Conservation (phyloP, 2,329 filamentous ascomycete genomes). For the Colletotrichum camelliae region DNA sequence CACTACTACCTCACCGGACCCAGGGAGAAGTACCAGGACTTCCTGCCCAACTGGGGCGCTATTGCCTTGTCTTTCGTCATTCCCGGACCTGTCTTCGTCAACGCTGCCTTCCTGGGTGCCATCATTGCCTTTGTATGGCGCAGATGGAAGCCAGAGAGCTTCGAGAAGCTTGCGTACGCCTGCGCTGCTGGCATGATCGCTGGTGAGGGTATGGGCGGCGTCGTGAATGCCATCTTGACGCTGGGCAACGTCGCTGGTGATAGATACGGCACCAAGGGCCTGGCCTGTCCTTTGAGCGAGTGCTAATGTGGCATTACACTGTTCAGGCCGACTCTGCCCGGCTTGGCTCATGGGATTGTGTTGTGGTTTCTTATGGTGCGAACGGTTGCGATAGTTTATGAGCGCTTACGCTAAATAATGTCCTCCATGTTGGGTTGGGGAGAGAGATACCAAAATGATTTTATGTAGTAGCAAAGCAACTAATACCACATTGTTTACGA, state of each 20-base stretch:
- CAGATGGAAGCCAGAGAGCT: constrained; percentile 55
- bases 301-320: constrained; percentile 25
- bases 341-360: background rate
- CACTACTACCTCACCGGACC: constrained; percentile 59
- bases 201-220: constrained; percentile 67
- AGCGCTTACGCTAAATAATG: background rate
- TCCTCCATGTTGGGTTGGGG: background rate
- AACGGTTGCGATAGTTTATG: background rate
- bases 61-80: constrained; percentile 65
- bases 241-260: constrained; percentile 37
- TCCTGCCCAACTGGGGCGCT: constrained; percentile 68
- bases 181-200: constrained; percentile 66
- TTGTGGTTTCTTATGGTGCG: accelerated
- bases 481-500: background rate
- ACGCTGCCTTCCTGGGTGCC: constrained; percentile 63
- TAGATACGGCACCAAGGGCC: constrained; percentile 31
- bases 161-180: constrained; percentile 65
- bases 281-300: constrained; percentile 33
- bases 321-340: accelerated
- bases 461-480: accelerated
- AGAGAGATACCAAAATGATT: background rate
- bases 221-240: constrained; percentile 43
- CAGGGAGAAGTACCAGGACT: constrained; percentile 58
- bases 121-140: constrained; percentile 57
- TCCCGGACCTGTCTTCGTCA: constrained; percentile 60